phyloP scores from a whole-genome alignment of 2,329 filamentous ascomycete species.

The Curvularia hawaiiensis region DNA sequence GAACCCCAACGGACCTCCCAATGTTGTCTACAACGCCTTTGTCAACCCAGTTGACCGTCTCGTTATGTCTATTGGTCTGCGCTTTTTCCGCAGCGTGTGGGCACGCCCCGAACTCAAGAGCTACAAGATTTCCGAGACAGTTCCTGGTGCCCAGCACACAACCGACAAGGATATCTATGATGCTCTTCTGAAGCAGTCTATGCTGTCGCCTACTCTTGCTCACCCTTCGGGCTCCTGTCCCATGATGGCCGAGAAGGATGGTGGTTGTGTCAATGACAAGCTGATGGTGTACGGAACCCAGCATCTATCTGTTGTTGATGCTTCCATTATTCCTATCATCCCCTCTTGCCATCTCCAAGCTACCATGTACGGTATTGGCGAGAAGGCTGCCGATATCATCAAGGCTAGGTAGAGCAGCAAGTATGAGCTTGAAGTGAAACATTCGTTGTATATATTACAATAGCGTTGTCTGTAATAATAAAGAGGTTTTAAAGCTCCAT shows the following conservation, averaged over 20 bases:
- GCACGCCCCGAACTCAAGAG: conserved; percentile 32
- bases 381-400: conserved; percentile 44
- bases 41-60: conserved; percentile 34
- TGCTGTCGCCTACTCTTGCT: conserved; percentile 34
- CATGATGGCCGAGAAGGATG: conserved; percentile 32
- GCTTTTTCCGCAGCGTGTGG: conserved; percentile 41
- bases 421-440: not conserved
- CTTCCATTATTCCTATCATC: conserved; percentile 40
- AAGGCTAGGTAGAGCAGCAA: conserved; percentile 24
- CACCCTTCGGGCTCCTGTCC: conserved; percentile 41
- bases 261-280: conserved; percentile 36
- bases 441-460: conserved; percentile 12
- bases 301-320: conserved; percentile 37
- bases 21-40: conserved; percentile 34
- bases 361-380: conserved; percentile 40
- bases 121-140: conserved; percentile 29
- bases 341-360: conserved; percentile 38
- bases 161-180: conserved; percentile 31
- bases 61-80: conserved; percentile 41
- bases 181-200: conserved; percentile 24
- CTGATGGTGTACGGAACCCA: conserved; percentile 39
- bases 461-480: no score
- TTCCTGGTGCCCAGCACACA: conserved; percentile 30
- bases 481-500: no score
- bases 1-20: conserved; percentile 37